Base-by-base conservation (phyloP, 192 early-diverging fungal species). In the Podila minutissima region DNA sequence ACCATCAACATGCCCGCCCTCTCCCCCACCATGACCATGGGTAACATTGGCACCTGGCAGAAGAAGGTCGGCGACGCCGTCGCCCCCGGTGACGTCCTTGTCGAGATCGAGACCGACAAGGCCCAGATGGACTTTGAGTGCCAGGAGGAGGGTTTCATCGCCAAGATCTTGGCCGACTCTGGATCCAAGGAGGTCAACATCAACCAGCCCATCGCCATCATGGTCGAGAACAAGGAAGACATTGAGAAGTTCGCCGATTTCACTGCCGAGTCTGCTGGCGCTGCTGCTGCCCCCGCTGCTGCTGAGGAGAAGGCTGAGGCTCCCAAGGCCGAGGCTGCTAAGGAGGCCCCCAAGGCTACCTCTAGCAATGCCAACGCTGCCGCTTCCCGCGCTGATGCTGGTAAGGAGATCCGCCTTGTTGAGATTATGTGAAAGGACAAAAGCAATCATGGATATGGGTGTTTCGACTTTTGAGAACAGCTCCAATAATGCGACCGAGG, bases 121-220 rank as follows among this genome's bases (percentile, higher is more conserved):
- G 98, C 98, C 15, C 94, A 96, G 83, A 98, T 99, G 96, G 98
- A 99, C 79, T 96, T 99, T 66, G 98, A 99, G 84, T 97, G 94
- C 72, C 97, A 98, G 85, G 98, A 99, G 71, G 98, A 99, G 74
- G 98, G 98, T 22, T 94, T 91, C 67, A 78, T 99, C 60, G 98
- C 95, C 82, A 96, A 98, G 91, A 93, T 98, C 73, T 88, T 99
- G 82, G 83, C 93, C 37, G 90, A 92, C 13, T 83, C 86, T 33
- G 95, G 95, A 38, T 86, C 90, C 67, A 98, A 99, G 91, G 96
- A 98, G 75, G 87, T 99, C 66, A 61, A 83, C 67, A 68, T 74
- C 59, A 65, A 69, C 49, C 86, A 94, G 89, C 95, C 97, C 15
- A 91, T 99, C 61, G 95, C 92, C 68, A 87, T 99, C 69, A 84